Evolutionary conservation across 805 yeast species (phyloP).

Genomic region (Yarrowia sp.): DNA sequence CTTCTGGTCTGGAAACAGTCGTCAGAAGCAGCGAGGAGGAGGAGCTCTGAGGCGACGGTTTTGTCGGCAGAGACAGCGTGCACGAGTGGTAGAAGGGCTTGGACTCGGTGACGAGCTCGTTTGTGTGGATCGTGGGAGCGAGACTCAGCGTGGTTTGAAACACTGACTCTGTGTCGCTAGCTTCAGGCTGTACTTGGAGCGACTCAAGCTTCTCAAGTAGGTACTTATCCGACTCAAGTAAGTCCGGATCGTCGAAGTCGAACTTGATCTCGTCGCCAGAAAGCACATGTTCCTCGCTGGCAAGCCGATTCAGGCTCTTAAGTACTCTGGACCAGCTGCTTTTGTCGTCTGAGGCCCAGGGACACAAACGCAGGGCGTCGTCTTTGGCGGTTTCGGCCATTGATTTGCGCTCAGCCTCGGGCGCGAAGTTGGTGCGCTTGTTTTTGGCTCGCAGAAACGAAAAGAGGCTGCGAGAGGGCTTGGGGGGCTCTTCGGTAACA

Average conservation of each 20-base stretch:
- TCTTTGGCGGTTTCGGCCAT: background rate
- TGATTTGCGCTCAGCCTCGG: background rate
- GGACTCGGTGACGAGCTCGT: background rate
- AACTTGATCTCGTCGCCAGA: constrained; percentile 1
- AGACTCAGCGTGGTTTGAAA: background rate
- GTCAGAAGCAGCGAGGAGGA: background rate
- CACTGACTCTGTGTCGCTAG: too few relatives aligned
- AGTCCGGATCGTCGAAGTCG: too few relatives aligned
- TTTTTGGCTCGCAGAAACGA: background rate
- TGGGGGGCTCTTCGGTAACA: background rate
- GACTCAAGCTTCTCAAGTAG: too few relatives aligned
- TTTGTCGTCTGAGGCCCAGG: background rate
- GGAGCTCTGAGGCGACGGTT: background rate
- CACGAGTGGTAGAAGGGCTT: constrained; percentile 6
- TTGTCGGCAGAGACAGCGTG: background rate
- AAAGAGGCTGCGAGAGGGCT: background rate
- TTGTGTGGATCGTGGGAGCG: background rate
- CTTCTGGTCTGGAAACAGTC: background rate
- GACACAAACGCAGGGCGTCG: background rate
- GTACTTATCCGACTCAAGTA: too few relatives aligned
- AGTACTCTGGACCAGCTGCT: too few relatives aligned
- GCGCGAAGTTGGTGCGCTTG: too few relatives aligned
- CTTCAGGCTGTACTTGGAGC: too few relatives aligned
- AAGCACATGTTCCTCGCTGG: too few relatives aligned
- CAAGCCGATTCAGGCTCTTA: too few relatives aligned